Base-by-base conservation (phyloP, 2,329 filamentous ascomycete genomes). In the Fusarium odoratissimum region DNA sequence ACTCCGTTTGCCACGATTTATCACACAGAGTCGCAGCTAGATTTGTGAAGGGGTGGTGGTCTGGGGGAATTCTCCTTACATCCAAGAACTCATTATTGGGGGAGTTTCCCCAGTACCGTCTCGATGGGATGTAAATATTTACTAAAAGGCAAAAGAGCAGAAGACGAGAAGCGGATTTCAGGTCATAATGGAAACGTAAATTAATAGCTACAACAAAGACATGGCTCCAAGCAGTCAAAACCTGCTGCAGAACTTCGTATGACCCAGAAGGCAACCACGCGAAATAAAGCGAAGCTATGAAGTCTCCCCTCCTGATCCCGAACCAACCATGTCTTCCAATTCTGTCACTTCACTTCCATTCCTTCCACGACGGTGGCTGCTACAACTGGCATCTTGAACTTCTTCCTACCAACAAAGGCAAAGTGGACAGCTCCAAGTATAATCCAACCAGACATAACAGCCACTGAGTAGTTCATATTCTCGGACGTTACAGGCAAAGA, bases 151-250 rank as follows among this genome's bases (percentile, higher is more conserved):
- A 48, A 14, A 6, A 8, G 2, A n/a, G 3, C 14, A n/a, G 21
- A 31, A 14, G 7, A 48, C 6, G 17, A 5, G 5, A 17, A 6
- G 8, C 28, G 4, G 4, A 16, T 14, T 46, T 16, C 12, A 7
- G 25, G 11, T 48, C 3, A 16, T 12, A n/a, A 17, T 1, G 3
- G 1, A 23, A 3, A 12, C 0, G 2, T 23, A 17, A 31, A 12
- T 12, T 7, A 17, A 30, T 44, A 7, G n/a, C 21, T 11, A 13
- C 21, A 8, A 40, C 38, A 33, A 16, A 33, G 11, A 33, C 33
- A 8, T 16, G 10, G 13, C 14, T 25, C 23, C 14, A 2, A 14
- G 21, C 11, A 13, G 11, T 21, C 5, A 40, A 10, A 19, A n/a
- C 11, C 6, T 40, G 6, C 6, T 12, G 3, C 21, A 40, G 38